phyloP scores from a whole-genome alignment of 352 stramenopile species.

The Globisporangium uncinulatum region DNA sequence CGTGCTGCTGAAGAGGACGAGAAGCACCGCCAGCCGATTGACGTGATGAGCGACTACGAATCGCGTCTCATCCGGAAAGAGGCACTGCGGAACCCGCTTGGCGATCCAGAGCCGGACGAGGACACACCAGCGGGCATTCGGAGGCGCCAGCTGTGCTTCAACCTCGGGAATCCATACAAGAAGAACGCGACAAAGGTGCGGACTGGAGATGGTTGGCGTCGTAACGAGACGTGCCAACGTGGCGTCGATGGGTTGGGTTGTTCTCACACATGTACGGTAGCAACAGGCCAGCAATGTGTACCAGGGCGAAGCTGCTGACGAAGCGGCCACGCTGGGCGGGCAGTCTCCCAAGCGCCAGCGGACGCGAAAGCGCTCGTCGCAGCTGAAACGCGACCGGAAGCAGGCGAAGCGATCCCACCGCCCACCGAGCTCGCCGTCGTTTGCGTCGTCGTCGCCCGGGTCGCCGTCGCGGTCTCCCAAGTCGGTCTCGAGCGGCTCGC shows the following conservation, averaged over 20 bases:
- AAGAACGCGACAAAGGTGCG: constrained; percentile 77
- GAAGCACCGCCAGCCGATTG: constrained; percentile 80
- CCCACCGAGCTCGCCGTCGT: constrained; percentile 59
- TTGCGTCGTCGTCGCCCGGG: constrained; percentile 51
- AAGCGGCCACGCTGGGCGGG: constrained; percentile 68
- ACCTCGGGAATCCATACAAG: constrained; percentile 87
- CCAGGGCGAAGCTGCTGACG: constrained; percentile 78
- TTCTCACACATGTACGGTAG: constrained; percentile 4
- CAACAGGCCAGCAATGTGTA: constrained; percentile 76
- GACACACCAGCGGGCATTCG: constrained; percentile 68
- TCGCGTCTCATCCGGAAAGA: constrained; percentile 85
- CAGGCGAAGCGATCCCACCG: constrained; percentile 64
- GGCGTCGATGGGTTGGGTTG: neutral
- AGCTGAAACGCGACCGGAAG: constrained; percentile 76
- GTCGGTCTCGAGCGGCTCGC: constrained; percentile 39
- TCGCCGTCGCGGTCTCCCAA: constrained; percentile 63
- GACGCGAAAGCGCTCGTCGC: constrained; percentile 79
- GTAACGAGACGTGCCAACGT: too few relatives aligned
- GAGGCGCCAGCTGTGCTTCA: constrained; percentile 78
- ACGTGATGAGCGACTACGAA: constrained; percentile 88
- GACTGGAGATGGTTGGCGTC: neutral
- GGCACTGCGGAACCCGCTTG: constrained; percentile 75
- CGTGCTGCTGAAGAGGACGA: constrained; percentile 67
- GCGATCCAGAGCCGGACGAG: constrained; percentile 79
- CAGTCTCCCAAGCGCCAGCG: constrained; percentile 78